Evolutionary conservation across 1,284 basidiomycete species (phyloP).

Genomic region (Cryptococcus neoformans): DNA sequence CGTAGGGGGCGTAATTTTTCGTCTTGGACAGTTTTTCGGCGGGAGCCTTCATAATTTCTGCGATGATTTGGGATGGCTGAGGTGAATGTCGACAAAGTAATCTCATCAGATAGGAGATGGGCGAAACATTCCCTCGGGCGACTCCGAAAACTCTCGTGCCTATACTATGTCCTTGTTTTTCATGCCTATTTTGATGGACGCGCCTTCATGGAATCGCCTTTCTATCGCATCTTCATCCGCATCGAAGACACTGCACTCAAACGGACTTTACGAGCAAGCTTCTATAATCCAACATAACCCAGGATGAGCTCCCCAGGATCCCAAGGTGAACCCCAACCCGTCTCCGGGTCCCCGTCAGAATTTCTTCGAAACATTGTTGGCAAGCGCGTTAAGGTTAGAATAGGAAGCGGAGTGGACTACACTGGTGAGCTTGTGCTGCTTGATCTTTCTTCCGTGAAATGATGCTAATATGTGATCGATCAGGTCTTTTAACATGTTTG

Average conservation of each 20-base stretch:
- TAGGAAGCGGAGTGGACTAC: constrained; percentile 97
- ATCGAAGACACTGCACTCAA: too few species aligned
- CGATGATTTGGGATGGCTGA: neutral
- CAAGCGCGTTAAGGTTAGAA: constrained; percentile 86
- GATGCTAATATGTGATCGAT: neutral
- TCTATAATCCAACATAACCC: neutral
- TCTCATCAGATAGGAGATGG: neutral
- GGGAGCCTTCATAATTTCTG: constrained; percentile 26
- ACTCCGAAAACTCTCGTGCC: neutral
- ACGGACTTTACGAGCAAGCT: neutral
- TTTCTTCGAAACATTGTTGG: constrained; percentile 93
- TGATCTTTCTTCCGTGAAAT: neutral
- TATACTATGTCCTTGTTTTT: neutral
- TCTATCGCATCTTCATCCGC: too few species aligned
- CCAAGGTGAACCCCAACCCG: constrained; percentile 19
- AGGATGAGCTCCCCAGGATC: constrained; percentile 36
- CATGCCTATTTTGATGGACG: neutral
- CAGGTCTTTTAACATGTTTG: constrained; percentile 91
- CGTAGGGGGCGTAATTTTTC: constrained; percentile 30
- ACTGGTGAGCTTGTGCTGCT: constrained; percentile 60
- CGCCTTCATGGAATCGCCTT: too few species aligned
- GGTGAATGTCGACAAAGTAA: neutral
- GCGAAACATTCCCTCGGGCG: neutral
- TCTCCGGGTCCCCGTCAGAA: constrained; percentile 75
- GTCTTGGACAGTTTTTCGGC: constrained; percentile 20